Percentiles rank a stretch among this genome's conserved stretches.
phyloP scores from a whole-genome alignment of 2,329 filamentous ascomycete genomes.

The Teratosphaeria epicoccoides region DNA sequence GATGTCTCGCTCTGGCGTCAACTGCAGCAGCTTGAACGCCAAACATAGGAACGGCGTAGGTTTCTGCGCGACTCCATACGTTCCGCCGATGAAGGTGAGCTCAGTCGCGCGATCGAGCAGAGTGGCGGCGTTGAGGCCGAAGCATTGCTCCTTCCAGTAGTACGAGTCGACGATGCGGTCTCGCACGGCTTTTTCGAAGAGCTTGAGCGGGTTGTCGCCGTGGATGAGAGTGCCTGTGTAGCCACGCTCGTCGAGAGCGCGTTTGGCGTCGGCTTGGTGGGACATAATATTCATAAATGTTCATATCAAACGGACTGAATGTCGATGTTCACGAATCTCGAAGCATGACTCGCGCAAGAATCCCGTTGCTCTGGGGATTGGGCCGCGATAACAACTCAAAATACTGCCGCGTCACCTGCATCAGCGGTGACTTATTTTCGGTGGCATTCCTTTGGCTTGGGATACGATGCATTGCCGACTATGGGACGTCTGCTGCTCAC shows the following conservation, averaged over 20 bases:
- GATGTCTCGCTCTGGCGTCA: conserved; percentile 69
- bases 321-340: background rate
- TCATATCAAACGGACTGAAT: background rate
- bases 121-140: conserved; percentile 73
- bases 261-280: conserved; percentile 66
- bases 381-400: background rate
- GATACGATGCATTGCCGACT: background rate
- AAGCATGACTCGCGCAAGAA: background rate
- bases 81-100: conserved; percentile 76
- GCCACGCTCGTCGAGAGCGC: conserved; percentile 81
- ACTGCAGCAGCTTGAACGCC: conserved; percentile 85
- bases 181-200: conserved; percentile 89
- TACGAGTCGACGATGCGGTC: conserved; percentile 92
- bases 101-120: conserved; percentile 83
- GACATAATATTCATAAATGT: conserved; percentile 28
- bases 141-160: conserved; percentile 99
- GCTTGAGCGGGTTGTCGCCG: conserved; percentile 85
- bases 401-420: background rate
- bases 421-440: no score
- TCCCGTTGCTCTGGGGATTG: background rate
- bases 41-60: conserved; percentile 90
- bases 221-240: conserved; percentile 66
- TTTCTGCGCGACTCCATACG: conserved; percentile 71
- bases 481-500: conserved; percentile 19
- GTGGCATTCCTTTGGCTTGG: no score